Evolutionary conservation across 306 rosid species (phyloP), one percentile per base, ranked within the genome.

Genomic region (Cyamopsis tetragonoloba): DNA sequence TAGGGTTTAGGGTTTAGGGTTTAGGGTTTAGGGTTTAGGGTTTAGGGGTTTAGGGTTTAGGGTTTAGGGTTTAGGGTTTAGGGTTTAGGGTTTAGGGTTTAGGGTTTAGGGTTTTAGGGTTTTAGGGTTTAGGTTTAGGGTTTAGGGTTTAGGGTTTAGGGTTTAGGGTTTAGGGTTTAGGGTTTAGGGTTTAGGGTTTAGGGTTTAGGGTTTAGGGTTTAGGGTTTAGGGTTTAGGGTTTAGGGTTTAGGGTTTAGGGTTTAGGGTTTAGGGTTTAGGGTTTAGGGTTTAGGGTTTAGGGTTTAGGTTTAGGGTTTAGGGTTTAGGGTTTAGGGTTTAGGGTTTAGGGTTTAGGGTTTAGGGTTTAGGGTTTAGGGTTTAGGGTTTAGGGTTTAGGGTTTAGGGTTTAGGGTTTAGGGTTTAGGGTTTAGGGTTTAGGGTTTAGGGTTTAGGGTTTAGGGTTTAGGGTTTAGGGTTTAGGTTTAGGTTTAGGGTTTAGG

Each of bases 21-120:
- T 66, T 66, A 48, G 51, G 73, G 73, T 35, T 68, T 68, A 41
- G 43, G 75, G 75, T 39, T 70, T 61, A 18, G 19, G 68, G 68
- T 37, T 37, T n/a, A 20, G 11, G 51, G 51, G 50, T 38, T 61
- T 61, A 37, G 49, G 67, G 67, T 61, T 61, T 39, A 39, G 68
- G 68, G 67, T 61, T 60, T 27, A 4, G 47, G 66, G 19, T 41
- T 62, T 62, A n/a, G n/a, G n/a, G n/a, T n/a, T n/a, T n/a, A n/a
- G n/a, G n/a, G n/a, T n/a, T n/a, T n/a, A n/a, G n/a, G n/a, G n/a
- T n/a, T n/a, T n/a, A n/a, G 37, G 51, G 31, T 62, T 62, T 38
- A 23, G 50, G 68, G 48, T 39, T 62, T 41, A 37, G 37, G 27
- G n/a, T n/a, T 60, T 60, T 17, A 11, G 47, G 30, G 14, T 37